Evolutionary conservation across 2,329 filamentous ascomycete genomes (phyloP), one percentile per base, ranked within the genome.

Genomic region (Sphaerostilbella broomeana): DNA sequence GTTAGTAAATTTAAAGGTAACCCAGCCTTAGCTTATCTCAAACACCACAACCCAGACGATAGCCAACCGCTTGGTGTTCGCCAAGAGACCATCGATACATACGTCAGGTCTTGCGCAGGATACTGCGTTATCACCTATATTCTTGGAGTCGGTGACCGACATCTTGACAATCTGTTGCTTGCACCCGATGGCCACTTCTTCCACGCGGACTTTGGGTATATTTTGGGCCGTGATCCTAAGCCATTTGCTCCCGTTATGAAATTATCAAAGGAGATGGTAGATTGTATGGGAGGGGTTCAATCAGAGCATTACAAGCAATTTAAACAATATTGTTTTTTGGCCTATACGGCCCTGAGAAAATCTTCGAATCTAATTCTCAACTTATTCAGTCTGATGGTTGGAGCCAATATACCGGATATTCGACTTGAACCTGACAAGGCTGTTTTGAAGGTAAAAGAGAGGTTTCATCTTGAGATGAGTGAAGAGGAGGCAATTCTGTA

Each of bases 71-170:
- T 94, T 1, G 88, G 90, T 1, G 81, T 98, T 19, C 84, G 89
- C 19, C 89, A 90, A 58, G 90, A 95, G 56, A 83, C 86, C 0
- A 82, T 98, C 65, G 92, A 98, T 51, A 95, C 84, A 1, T 98
- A 95, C 58, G 81, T 97, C 56, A 90, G 89, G 57, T 95, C 88
- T 0, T 95, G 92, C 56, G 92, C 92, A 1, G 92, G 92, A 22
- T 98, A 98, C 64, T 97, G 92, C 60, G 92, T 98, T 11, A 95
- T 98, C 51, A 98, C 94, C 0, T 98, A 98, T 60, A 85, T 98
- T 12, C 77, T 98, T 10, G 94, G 92, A 21, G 92, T 98, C 3
- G 92, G 92, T 15, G 92, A 98, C 59, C 81, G 92, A 2, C 92
- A 98, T 63, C 74, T 97, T 3, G 92, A 98, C 60, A 98, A 98